These are phyloP conservation scores for Butyriboletus appendiculatus DNA, from an alignment of 1,284 basidiomycete species.

Conservation along the genomic window DNA sequence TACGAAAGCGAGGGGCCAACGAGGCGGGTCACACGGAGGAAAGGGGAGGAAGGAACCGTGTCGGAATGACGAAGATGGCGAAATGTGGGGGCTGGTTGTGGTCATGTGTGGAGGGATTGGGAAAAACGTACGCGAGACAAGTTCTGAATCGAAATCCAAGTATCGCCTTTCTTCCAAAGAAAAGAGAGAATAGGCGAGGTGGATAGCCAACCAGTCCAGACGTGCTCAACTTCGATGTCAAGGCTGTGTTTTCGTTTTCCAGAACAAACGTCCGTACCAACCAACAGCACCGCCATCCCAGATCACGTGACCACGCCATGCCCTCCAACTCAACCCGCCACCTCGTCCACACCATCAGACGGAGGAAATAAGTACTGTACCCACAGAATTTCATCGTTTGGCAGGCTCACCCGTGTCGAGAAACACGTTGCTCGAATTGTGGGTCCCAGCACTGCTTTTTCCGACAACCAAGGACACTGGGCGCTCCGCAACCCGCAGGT, in stretches of 20 bases:
- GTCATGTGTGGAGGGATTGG: not conserved
- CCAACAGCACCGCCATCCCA: not conserved
- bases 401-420: slow-evolving; percentile 5
- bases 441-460: slow-evolving; percentile 6
- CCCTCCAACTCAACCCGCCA: slow-evolving; percentile 1
- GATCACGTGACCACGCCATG: slow-evolving; percentile 16
- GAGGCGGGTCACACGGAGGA: slow-evolving; percentile 1
- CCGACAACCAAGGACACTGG: slow-evolving; percentile 19
- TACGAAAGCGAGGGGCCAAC: not conserved
- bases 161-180: slow-evolving; percentile 9
- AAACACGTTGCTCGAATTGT: slow-evolving; percentile 1
- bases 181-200: not conserved
- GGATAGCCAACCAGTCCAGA: not conserved
- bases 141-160: slow-evolving; percentile 12
- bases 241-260: slow-evolving; percentile 13
- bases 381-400: slow-evolving; percentile 1
- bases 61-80: slow-evolving; percentile 4
- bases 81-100: not conserved
- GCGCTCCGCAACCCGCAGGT: slow-evolving; percentile 18
- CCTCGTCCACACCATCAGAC: not conserved
- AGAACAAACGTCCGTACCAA: not conserved
- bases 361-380: too few species aligned
- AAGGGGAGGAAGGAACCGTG: not conserved
- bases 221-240: not conserved
- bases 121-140: not conserved